Evolutionary conservation across 2,329 filamentous ascomycete genomes (phyloP), one percentile per base, ranked within the genome.

Genomic region (Boeremia exigua): DNA sequence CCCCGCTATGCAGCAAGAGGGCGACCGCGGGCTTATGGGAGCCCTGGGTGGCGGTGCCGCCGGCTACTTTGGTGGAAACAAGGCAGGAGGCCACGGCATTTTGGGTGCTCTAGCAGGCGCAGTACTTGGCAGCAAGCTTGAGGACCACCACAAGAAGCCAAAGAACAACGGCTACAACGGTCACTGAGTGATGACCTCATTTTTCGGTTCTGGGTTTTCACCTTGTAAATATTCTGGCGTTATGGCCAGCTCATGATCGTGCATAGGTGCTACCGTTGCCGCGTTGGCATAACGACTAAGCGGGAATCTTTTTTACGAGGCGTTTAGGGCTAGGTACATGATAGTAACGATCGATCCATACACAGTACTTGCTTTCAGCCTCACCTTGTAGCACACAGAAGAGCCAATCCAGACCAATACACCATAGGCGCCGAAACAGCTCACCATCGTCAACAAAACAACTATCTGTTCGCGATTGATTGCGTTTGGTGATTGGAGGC

Each of bases 61-160:
- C 4, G 85, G 85, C 1, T 81, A 81, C 59, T 81, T 82, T 59
- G 75, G 83, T 6, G 85, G 85, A 15, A 77, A 80, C 64, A 84
- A 85, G 69, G 78, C 83, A 61, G 81, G 78, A 19, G 77, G 78
- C n/a, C 76, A 82, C n/a, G 83, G 83, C 3, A 72, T 87, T 28
- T 69, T 88, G 9, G 85, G 85, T 10, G 81, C 84, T 0, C 68
- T 87, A 27, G 82, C 82, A 4, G 85, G 85, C 51, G 84, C 84
- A 0, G 77, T 87, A 40, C 51, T 82, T 2, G 85, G 85, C 1
- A 80, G 77, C 66, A 82, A 85, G 57, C 63, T 83, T 0, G 82
- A 85, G 62, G 80, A 86, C 61, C 81, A 82, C 62, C 61, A 76
- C 61, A 85, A 85, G 74, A 77, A 78, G 62, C 65, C 68, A 29